Evolutionary conservation across 192 early-diverging fungal genomes (phyloP), one percentile per base, ranked within the genome.

Genomic region (Dissophora ornata): DNA sequence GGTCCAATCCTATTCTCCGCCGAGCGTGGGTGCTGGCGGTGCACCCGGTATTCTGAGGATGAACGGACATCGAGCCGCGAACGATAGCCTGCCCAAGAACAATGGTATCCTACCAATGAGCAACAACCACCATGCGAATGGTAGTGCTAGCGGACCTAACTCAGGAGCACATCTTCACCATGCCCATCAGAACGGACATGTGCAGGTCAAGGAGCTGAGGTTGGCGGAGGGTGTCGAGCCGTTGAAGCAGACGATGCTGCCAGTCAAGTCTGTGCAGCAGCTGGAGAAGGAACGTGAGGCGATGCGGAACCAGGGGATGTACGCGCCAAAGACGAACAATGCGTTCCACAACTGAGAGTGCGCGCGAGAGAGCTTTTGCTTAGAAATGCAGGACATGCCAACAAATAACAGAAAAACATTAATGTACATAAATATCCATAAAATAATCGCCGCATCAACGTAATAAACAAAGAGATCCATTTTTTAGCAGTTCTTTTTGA

Each of bases 251-350:
- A 77, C 73, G 15, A 77, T 77, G 73, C 26, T 77, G 16, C 73
- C 73, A 0, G 73, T 77, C 45, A 77, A 77, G 41, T 62, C 73
- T n/a, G 73, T 67, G 5, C 73, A 77, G 30, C 73, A 77, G 46
- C 52, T 77, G 2, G 73, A 77, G 50, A 77, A 77, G 64, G 73
- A 77, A 45, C 58, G 73, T 21, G 73, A 67, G 57, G 73, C 73
- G 22, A 67, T 77, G 22, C 57, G 73, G 0, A 54, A 67, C 51
- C 62, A 75, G 44, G 11, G 61, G 19, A 24, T 48, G n/a, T 60
- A 53, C 32, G 50, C 57, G 15, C n/a, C n/a, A n/a, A 53, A 24
- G 22, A 59, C 40, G 67, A 69, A 36, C 30, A 60, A 52, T 24
- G 55, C 55, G 1, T 68, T n/a, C n/a, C n/a, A n/a, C n/a, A n/a